Conservation (phyloP, 345 rosid genomes). For the Pistacia integerrima region DNA sequence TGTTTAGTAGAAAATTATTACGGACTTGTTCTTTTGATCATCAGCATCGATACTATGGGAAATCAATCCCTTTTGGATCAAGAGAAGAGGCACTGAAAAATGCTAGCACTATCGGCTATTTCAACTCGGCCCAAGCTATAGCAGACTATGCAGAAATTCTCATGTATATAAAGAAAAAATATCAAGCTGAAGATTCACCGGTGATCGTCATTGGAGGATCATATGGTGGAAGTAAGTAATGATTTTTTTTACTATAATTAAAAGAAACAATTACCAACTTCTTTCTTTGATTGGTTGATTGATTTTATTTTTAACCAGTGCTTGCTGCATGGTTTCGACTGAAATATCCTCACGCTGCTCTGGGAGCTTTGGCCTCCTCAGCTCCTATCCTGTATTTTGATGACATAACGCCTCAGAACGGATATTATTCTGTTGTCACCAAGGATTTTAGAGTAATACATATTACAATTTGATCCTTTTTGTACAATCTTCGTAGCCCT, state of each 20-base stretch:
- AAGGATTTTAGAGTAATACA: constrained; percentile 24
- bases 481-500: too few species aligned
- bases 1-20: too few species aligned
- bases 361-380: constrained; percentile 56
- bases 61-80: constrained; percentile 49
- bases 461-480: background rate
- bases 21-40: background rate
- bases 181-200: constrained; percentile 42
- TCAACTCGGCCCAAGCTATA: constrained; percentile 51
- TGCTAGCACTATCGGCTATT: constrained; percentile 45
- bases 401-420: constrained; percentile 18
- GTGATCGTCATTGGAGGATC: constrained; percentile 68
- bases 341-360: constrained; percentile 48
- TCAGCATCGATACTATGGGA: constrained; percentile 47
- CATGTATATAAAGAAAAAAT: constrained; percentile 40
- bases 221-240: constrained; percentile 61
- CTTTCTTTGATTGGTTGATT: background rate
- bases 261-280: background rate
- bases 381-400: constrained; percentile 52
- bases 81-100: constrained; percentile 40
- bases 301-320: constrained; percentile 18
- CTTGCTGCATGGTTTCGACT: constrained; percentile 50
- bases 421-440: constrained; percentile 28
- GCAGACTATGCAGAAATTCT: constrained; percentile 56
- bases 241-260: too few species aligned